A percentile compares a stretch with the other conserved stretches of the same genome.
phyloP scores from a whole-genome alignment of 495 filamentous ascomycete species.

The Penicillium simplicissimum region DNA sequence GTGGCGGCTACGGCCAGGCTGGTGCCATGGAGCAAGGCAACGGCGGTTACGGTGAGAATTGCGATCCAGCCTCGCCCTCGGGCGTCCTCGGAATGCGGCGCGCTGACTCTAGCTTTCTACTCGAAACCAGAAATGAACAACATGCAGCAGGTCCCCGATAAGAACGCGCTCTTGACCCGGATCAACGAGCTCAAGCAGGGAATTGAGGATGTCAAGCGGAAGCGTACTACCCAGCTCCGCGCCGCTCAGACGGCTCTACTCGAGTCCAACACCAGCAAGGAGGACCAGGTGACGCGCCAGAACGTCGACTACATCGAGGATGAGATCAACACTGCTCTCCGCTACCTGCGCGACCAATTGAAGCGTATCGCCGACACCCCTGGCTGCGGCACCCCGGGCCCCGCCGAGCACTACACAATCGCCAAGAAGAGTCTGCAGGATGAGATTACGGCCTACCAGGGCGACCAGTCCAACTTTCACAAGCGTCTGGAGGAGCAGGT shows the following conservation, averaged over 20 bases:
- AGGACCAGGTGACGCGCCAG: constrained; percentile 44
- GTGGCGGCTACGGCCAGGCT: constrained; percentile 40
- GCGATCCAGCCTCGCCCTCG: background rate
- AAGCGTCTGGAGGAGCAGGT: constrained; percentile 78
- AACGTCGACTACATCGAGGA: constrained; percentile 67
- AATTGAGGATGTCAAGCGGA: constrained; percentile 51
- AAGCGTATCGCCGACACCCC: constrained; percentile 77
- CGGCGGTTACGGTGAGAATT: constrained; percentile 43
- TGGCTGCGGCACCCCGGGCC: constrained; percentile 62
- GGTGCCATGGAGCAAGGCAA: constrained; percentile 46
- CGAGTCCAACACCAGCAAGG: constrained; percentile 47
- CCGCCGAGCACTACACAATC: constrained; percentile 71
- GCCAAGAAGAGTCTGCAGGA: constrained; percentile 75
- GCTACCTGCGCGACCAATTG: constrained; percentile 69
- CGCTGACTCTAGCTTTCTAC: constrained; percentile 13
- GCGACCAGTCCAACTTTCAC: constrained; percentile 71
- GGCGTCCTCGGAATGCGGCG: background rate
- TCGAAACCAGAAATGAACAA: constrained; percentile 61
- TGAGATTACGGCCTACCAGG: constrained; percentile 78
- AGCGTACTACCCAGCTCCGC: constrained; percentile 41
- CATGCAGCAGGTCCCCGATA: constrained; percentile 57
- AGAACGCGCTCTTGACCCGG: constrained; percentile 79
- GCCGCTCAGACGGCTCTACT: constrained; percentile 45
- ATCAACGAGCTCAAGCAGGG: constrained; percentile 74
- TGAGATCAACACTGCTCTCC: constrained; percentile 79